These are phyloP conservation scores for Podochytrium sp. DNA, from an alignment of 192 early-diverging fungal genomes.

Conservation along the genomic window DNA sequence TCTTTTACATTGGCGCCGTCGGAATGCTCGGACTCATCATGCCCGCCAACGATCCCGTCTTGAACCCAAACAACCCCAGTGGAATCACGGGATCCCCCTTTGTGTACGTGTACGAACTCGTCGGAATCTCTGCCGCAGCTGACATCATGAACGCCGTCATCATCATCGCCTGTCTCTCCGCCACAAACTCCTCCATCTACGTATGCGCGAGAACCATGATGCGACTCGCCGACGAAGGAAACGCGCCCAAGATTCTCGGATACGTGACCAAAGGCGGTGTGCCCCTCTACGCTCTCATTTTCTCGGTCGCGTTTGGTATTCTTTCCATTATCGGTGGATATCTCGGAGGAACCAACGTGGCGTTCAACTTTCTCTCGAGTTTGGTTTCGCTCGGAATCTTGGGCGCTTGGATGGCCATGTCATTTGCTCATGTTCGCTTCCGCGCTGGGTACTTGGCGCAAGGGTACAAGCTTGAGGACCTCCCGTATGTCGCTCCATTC, in stretches of 20 bases:
- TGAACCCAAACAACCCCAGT: constrained; percentile 54
- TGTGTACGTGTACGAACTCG: constrained; percentile 61
- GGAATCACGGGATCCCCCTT: constrained; percentile 67
- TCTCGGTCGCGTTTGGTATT: constrained; percentile 58
- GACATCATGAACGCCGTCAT: constrained; percentile 78
- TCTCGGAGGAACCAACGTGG: constrained; percentile 44
- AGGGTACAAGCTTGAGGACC: constrained; percentile 5
- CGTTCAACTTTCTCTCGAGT: constrained; percentile 45
- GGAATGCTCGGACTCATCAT: constrained; percentile 75
- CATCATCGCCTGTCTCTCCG: constrained; percentile 70
- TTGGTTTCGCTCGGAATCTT: constrained; percentile 17
- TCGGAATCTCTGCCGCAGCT: constrained; percentile 54
- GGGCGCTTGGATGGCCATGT: constrained; percentile 31
- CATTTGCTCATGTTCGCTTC: constrained; percentile 28
- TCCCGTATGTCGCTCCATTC: constrained; percentile 27
- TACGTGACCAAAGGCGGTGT: constrained; percentile 57
- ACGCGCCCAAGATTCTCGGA: constrained; percentile 62
- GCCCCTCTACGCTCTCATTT: constrained; percentile 57
- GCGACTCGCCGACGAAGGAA: constrained; percentile 62
- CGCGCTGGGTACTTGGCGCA: constrained; percentile 18
- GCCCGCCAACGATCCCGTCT: too few relatives aligned
- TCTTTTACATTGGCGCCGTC: constrained; percentile 71
- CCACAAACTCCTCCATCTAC: constrained; percentile 77
- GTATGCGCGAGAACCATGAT: constrained; percentile 67
- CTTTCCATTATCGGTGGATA: constrained; percentile 60